Base-by-base conservation (phyloP, 225 moss, liverwort and hornwort species). In the Asterella californica region DNA sequence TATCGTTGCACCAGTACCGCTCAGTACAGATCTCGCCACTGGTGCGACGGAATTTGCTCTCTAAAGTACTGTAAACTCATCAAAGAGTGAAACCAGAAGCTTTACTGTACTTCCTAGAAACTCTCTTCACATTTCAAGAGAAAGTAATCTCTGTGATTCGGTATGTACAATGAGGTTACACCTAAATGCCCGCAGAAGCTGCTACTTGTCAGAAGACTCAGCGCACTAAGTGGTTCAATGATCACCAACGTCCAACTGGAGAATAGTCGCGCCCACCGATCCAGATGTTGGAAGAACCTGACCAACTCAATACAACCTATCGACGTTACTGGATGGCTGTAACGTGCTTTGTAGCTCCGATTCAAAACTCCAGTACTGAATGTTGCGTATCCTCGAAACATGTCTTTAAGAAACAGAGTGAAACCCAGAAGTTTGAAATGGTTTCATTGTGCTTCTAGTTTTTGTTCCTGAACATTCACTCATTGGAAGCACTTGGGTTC, bases 241-340 rank as follows among this genome's bases (percentile, higher is more conserved):
- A 42, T 22, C 70, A 45, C n/a, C n/a, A n/a, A n/a, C n/a, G n/a
- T n/a, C n/a, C n/a, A n/a, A n/a, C n/a, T n/a, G n/a, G n/a, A n/a
- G n/a, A n/a, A n/a, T n/a, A n/a, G n/a, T n/a, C n/a, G n/a, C n/a
- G n/a, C n/a, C n/a, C n/a, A n/a, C n/a, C n/a, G n/a, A n/a, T n/a
- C n/a, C n/a, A n/a, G n/a, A n/a, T n/a, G n/a, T n/a, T n/a, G n/a
- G n/a, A n/a, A n/a, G n/a, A n/a, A n/a, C n/a, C n/a, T n/a, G n/a
- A n/a, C n/a, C n/a, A n/a, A n/a, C n/a, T n/a, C n/a, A 61, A 77
- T 60, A 62, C 62, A 77, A 50, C 61, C 76, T 22, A 30, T 77
- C n/a, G n/a, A 45, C 46, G 45, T 46, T 42, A 62, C 76, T 62
- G 45, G 46, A 77, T 30, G 62, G 62, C 48, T 49, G 73, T 52